Evolutionary conservation across 192 early-diverging fungal genomes (phyloP).

Genomic region (Dispira simplex): DNA sequence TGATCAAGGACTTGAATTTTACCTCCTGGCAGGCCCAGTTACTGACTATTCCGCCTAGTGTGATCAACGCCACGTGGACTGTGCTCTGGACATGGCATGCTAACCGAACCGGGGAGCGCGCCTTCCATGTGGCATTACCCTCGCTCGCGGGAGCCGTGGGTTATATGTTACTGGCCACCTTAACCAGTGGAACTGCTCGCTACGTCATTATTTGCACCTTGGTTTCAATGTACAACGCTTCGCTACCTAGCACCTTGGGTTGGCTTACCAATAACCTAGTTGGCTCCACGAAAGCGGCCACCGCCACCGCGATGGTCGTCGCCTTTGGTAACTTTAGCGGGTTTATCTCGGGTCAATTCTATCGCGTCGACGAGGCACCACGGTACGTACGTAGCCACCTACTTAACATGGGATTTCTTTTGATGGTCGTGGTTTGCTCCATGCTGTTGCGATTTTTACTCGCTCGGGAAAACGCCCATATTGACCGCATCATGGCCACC

Average conservation of each 20-base stretch:
- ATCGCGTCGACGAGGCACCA: constrained; percentile 39
- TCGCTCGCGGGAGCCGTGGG: constrained; percentile 3
- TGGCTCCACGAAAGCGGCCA: constrained; percentile 56
- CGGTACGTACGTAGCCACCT: constrained; percentile 34
- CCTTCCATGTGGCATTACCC: constrained; percentile 9
- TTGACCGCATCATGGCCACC: constrained; percentile 24
- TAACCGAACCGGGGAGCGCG: constrained; percentile 3
- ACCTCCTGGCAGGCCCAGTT: constrained; percentile 10
- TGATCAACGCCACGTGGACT: constrained; percentile 6
- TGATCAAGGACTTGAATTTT: constrained; percentile 10
- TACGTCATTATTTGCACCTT: constrained; percentile 29
- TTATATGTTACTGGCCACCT: neutral
- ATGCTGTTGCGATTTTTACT: constrained; percentile 32
- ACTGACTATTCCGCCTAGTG: constrained; percentile 11
- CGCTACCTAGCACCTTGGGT: constrained; percentile 41
- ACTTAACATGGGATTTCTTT: constrained; percentile 31
- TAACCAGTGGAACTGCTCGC: constrained; percentile 11
- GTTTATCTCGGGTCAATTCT: constrained; percentile 56
- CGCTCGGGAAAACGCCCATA: constrained; percentile 39
- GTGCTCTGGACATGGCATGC: constrained; percentile 6
- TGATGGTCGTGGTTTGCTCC: constrained; percentile 28
- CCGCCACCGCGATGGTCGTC: constrained; percentile 47
- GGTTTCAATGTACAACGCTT: constrained; percentile 27
- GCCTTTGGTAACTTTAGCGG: constrained; percentile 59
- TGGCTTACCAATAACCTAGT: constrained; percentile 53